phyloP scores from a whole-genome alignment of 1,284 basidiomycete species.

The Sphaerobolus stellatus region DNA sequence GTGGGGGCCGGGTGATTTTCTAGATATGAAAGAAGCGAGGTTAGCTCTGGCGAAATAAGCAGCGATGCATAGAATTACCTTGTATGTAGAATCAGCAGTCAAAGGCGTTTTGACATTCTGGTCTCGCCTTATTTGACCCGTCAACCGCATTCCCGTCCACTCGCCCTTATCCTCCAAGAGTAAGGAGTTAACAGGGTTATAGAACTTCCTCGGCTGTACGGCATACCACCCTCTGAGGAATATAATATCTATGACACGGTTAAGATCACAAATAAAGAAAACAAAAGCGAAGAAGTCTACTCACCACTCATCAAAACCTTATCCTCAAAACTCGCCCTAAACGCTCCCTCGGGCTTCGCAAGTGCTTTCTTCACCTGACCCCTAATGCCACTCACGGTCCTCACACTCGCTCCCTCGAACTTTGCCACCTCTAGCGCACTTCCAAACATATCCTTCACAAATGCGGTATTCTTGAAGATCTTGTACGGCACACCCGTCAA shows the following conservation, averaged over 20 bases:
- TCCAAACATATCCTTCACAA: slow-evolving; percentile 97
- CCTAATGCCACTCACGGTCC: slow-evolving; percentile 93
- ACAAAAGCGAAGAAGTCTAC: slow-evolving; percentile 29
- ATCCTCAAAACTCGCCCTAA: slow-evolving; percentile 97
- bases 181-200: slow-evolving; percentile 94
- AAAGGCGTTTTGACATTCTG: slow-evolving; percentile 82
- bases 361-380: slow-evolving; percentile 97
- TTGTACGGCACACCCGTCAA: slow-evolving; percentile 93
- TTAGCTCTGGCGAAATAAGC: slow-evolving; percentile 1
- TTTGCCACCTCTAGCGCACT: slow-evolving; percentile 94
- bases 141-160: slow-evolving; percentile 95
- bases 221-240: slow-evolving; percentile 98
- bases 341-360: slow-evolving; percentile 91
- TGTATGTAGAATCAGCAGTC: slow-evolving; percentile 87
- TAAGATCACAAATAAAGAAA: slow-evolving; percentile 5
- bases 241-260: slow-evolving; percentile 78
- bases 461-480: slow-evolving; percentile 99
- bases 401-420: slow-evolving; percentile 95
- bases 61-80: slow-evolving; percentile 36
- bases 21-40: slow-evolving; percentile 18
- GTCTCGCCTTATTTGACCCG: slow-evolving; percentile 87
- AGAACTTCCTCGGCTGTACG: slow-evolving; percentile 92
- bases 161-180: slow-evolving; percentile 74
- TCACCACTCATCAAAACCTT: slow-evolving; percentile 93
- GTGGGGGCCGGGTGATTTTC: slow-evolving; percentile 72